Conservation (phyloP, 164 flowering plant species). For the Pachysandra terminalis region DNA sequence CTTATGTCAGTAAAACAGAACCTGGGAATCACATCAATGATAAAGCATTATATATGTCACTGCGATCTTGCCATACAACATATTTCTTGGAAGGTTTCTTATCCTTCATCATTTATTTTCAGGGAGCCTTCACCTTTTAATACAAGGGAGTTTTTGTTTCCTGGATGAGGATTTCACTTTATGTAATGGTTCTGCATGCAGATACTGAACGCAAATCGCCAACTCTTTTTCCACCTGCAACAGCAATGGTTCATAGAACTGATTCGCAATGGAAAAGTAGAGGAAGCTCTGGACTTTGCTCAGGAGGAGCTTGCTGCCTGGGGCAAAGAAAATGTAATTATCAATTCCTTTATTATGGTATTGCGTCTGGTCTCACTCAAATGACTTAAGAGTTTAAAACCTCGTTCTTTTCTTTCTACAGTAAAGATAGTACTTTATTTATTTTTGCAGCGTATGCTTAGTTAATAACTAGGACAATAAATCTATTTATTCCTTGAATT, state of each 20-base stretch:
- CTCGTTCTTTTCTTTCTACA: constrained; percentile 1
- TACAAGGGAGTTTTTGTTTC: not conserved
- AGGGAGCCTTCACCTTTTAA: not conserved
- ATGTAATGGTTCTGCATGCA: constrained; percentile 32
- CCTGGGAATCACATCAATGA: no score
- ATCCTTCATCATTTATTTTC: not conserved
- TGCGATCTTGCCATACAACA: not conserved
- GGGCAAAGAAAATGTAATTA: constrained; percentile 90
- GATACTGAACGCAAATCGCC: constrained; percentile 94
- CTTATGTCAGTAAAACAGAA: no score
- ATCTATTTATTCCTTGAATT: not conserved
- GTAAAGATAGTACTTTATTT: no score
- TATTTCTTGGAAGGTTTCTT: not conserved
- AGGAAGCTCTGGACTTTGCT: constrained; percentile 93
- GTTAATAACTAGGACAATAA: not conserved
- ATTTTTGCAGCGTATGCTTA: no score
- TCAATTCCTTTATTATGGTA: constrained; percentile 2
- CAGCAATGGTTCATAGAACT: constrained; percentile 92
- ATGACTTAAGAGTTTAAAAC: not conserved
- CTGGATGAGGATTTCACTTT: not conserved
- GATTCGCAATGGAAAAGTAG: constrained; percentile 79
- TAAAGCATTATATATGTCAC: no score
- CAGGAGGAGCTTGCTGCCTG: constrained; percentile 99
- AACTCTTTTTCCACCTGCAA: constrained; percentile 93
- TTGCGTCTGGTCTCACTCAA: not conserved